Base-by-base conservation (phyloP, 2,329 filamentous ascomycete genomes). In the Scopulariopsis brevicaulis region DNA sequence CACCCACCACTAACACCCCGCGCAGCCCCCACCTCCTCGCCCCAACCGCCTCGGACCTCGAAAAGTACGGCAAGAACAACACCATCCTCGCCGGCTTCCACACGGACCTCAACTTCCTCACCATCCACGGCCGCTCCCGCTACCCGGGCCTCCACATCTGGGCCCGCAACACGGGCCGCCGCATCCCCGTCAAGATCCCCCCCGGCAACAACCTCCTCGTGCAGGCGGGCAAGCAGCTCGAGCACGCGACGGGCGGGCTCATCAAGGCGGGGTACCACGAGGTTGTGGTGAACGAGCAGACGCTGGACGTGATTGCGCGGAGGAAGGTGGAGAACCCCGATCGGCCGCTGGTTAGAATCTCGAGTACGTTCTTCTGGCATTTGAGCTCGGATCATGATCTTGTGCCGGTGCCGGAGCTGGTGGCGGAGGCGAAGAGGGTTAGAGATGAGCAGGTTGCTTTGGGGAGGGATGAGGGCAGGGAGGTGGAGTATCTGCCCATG, bases 81-180 rank as follows among this genome's bases (percentile, higher is more conserved):
- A 84, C 80, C 55, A 83, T 84, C 64, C 76, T 84, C 18, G 81
- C 81, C 18, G 81, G 81, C 46, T 84, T 84, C 72, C 81, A 84
- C 68, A 84, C 81, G 1, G 81, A 84, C 64, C 78, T 84, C 59
- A 84, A 84, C 74, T 84, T 84, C 67, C 74, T 84, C 56, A 84
- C 81, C 62, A 84, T 84, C 69, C 81, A 84, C 71, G 81, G 81
- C 59, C 81, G 81, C 62, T 82, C 79, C 34, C 79, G 81, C 60
- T 84, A 82, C 63, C 81, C 81, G 0, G 81, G 81, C 2, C 74
- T 84, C 63, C 77, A 84, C 71, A 78, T 84, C 64, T 84, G 81
- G 81, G 81, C 80, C 24, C 79, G 81, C 63, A 84, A 84, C 74
- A 84, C 81, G 1, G 81, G 81, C 52, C 74, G 72, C 61, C 76